phyloP scores from a whole-genome alignment of 2,329 filamentous ascomycete genomes.

The Plectosphaerella plurivora region DNA sequence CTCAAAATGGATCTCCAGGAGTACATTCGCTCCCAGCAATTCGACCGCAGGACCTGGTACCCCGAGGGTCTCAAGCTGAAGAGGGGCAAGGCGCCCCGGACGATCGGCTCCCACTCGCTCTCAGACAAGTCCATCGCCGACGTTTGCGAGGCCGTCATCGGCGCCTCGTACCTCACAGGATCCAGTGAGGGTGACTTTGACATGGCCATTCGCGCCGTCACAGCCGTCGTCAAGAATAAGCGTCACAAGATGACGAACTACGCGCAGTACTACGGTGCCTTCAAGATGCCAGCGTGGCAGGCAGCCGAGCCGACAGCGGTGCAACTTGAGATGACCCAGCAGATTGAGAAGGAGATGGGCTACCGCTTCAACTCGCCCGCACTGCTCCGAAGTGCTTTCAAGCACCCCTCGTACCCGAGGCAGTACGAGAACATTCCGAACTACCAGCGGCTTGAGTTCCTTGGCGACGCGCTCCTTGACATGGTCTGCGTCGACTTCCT shows the following conservation, averaged over 20 bases:
- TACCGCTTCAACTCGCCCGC: constrained; percentile 70
- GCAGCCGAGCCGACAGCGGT: constrained; percentile 53
- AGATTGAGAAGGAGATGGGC: constrained; percentile 54
- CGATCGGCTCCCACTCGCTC: constrained; percentile 57
- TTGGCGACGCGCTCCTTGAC: constrained; percentile 85
- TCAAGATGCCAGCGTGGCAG: constrained; percentile 70
- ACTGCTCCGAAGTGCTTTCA: constrained; percentile 78
- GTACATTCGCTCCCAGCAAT: constrained; percentile 78
- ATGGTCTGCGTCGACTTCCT: constrained; percentile 81
- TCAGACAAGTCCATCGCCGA: constrained; percentile 90
- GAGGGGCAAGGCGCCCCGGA: constrained; percentile 62
- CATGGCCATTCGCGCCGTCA: constrained; percentile 59
- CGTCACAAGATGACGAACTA: constrained; percentile 68
- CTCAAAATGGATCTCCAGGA: constrained; percentile 61
- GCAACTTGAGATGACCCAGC: constrained; percentile 63
- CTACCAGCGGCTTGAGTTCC: constrained; percentile 88
- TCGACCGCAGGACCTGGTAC: constrained; percentile 85
- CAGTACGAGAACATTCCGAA: constrained; percentile 74
- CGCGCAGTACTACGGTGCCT: constrained; percentile 67
- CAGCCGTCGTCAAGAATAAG: constrained; percentile 62
- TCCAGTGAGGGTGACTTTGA: constrained; percentile 41
- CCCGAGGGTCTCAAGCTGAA: constrained; percentile 71
- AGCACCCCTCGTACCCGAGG: constrained; percentile 76
- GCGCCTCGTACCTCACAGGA: constrained; percentile 65
- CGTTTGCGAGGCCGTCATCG: constrained; percentile 91